Conservation (phyloP, 1,139 yeast genomes). For the Lodderomyces pseudojiufengensis region DNA sequence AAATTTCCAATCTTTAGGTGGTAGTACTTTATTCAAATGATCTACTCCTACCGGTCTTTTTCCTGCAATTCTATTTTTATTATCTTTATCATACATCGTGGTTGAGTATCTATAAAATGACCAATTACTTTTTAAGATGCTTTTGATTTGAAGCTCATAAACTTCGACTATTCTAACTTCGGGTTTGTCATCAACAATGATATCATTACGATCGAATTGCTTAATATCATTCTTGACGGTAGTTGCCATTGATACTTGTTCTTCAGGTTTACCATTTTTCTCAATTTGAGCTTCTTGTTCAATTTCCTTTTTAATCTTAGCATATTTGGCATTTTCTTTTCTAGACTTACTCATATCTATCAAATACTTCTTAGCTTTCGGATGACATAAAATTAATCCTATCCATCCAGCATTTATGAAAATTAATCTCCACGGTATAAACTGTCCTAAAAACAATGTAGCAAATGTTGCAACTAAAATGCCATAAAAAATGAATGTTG, state of each 20-base stretch:
- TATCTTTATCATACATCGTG: conserved; percentile 49
- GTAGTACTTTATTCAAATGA: conserved; percentile 50
- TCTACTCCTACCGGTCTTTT: conserved; percentile 64
- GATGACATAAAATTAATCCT: conserved; percentile 50
- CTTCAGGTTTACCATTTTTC: not conserved
- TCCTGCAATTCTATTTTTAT: conserved; percentile 51
- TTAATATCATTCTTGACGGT: conserved; percentile 4
- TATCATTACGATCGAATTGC: conserved; percentile 42
- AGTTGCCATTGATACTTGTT: conserved; percentile 3
- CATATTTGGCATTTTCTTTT: conserved; percentile 5
- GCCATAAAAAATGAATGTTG: conserved; percentile 52
- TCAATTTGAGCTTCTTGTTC: not conserved
- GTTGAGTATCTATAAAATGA: conserved; percentile 33
- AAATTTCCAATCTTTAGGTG: conserved; percentile 78
- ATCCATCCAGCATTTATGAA: conserved; percentile 59
- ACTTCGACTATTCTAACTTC: conserved; percentile 63
- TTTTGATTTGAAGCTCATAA: conserved; percentile 69
- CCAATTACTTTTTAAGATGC: conserved; percentile 62
- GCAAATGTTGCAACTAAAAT: conserved; percentile 31
- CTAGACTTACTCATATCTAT: conserved; percentile 16
- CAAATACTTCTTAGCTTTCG: conserved; percentile 41
- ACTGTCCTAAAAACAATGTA: conserved; percentile 54
- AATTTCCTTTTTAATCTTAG: conserved; percentile 1
- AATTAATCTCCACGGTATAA: conserved; percentile 63
- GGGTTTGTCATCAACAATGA: conserved; percentile 66